These are phyloP conservation scores for Bothriochloa decipiens DNA, from an alignment of 176 grass and related monocot genomes.

Conservation along the genomic window DNA sequence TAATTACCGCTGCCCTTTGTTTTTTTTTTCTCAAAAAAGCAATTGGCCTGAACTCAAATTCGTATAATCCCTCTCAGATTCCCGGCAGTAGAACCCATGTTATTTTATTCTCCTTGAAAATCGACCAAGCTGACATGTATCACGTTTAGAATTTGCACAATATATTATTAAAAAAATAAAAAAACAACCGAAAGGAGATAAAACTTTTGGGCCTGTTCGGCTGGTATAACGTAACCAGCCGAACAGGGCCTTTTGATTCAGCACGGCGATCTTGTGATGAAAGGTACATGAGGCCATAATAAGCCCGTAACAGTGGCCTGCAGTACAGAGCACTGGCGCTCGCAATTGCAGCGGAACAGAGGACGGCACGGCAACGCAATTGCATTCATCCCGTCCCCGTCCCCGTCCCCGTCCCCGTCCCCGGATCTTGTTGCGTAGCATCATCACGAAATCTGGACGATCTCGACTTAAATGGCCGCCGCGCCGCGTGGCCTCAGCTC, in stretches of 20 bases:
- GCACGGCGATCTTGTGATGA: neutral
- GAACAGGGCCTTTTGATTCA: too few species aligned
- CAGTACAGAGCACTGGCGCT: neutral
- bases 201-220: too few species aligned
- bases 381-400: neutral
- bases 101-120: neutral
- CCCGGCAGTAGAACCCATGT: neutral
- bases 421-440: slow-evolving; percentile 7
- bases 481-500: slow-evolving; percentile 13
- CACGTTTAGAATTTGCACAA: neutral
- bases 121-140: neutral
- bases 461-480: slow-evolving; percentile 25
- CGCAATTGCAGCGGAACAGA: neutral
- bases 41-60: neutral
- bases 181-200: neutral
- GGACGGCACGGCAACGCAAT: neutral
- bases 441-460: neutral
- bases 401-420: neutral
- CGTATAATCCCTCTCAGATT: neutral
- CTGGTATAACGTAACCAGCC: too few species aligned
- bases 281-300: neutral
- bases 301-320: neutral
- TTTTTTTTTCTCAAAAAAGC: neutral
- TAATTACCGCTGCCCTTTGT: too few species aligned
- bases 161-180: neutral